Base-by-base conservation (phyloP, 108 stramenopile genomes). In the Cyclotella distinguenda region DNA sequence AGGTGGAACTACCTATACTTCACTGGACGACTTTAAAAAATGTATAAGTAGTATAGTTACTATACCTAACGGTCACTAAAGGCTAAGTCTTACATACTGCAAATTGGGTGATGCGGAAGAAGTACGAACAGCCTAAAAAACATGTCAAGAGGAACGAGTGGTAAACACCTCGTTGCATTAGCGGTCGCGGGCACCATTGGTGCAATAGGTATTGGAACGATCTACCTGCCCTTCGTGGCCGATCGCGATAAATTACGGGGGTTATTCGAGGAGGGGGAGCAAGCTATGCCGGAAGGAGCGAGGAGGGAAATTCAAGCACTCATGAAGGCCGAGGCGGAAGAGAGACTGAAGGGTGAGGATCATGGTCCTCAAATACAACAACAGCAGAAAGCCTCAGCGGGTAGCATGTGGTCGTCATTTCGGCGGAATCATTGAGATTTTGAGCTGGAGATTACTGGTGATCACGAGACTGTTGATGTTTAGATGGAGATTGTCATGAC, bases 231-330 rank as follows among this genome's bases (percentile, higher is more conserved):
- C 3, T 80, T 70, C 54, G 40, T 75, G 18, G 79, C 79, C 1
- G 79, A 80, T 59, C 48, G 74, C 21, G 79, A 80, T 49, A 80
- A 80, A 66, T 38, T 80, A 11, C 68, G 79, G 23, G 79, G 79
- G 4, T 49, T 80, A 8, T 74, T 66, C 30, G 79, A 80, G 42
- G 75, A 77, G 63, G 75, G 68, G 0, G 79, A 75, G 23, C 55
- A 71, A 28, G 18, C 59, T 6, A 75, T 80, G 21, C 78, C 78
- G 8, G 72, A 79, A 38, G 72, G 72, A 33, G 78, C 72, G 26
- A 38, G 72, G 13, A 31, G 67, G 12, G 72, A 79, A 30, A 79
- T 79, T 34, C 59, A 64, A 19, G 66, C 43, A 18, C 63, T 74
- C n/a, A 54, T 68, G 44, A 79, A 72, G 60, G 64, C 44, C 21